Evolutionary conservation across 805 yeast genomes (phyloP).

Genomic region (Komagataella pastoris): DNA sequence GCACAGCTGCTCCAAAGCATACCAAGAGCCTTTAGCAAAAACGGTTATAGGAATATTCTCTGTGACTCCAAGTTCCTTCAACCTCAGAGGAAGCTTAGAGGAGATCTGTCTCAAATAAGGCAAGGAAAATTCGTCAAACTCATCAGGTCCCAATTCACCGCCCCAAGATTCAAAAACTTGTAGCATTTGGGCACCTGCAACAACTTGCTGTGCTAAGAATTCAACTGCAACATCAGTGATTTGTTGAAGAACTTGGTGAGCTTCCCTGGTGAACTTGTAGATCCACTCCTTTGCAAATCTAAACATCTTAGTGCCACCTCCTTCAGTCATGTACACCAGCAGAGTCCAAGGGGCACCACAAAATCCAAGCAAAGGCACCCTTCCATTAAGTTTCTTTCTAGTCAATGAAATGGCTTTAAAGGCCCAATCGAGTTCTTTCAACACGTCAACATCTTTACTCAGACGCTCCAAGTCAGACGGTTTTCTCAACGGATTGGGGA

Average conservation of each 20-base stretch:
- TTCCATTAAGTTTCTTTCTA: constrained; percentile 72
- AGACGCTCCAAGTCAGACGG: constrained; percentile 54
- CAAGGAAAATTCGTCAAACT: constrained; percentile 76
- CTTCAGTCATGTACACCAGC: constrained; percentile 94
- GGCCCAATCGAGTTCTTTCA: constrained; percentile 83
- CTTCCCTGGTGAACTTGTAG: constrained; percentile 59
- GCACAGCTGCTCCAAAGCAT: constrained; percentile 78
- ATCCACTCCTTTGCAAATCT: constrained; percentile 90
- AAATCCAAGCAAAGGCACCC: constrained; percentile 91
- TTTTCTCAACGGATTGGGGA: constrained; percentile 73
- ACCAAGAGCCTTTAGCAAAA: constrained; percentile 96
- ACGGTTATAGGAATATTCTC: constrained; percentile 78
- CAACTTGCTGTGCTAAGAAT: constrained; percentile 85
- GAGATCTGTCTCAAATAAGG: constrained; percentile 80
- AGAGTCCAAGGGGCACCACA: constrained; percentile 98
- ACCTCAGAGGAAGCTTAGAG: constrained; percentile 49
- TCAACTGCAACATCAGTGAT: constrained; percentile 84
- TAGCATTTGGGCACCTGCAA: constrained; percentile 96
- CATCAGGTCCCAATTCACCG: constrained; percentile 86
- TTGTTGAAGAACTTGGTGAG: constrained; percentile 59
- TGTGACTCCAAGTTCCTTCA: constrained; percentile 54
- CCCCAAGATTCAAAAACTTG: constrained; percentile 98
- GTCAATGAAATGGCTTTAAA: constrained; percentile 86
- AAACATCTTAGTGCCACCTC: constrained; percentile 89
- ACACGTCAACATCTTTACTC: constrained; percentile 53